Conservation (phyloP, 495 filamentous ascomycete genomes). For the Penicillium longicatenatum region DNA sequence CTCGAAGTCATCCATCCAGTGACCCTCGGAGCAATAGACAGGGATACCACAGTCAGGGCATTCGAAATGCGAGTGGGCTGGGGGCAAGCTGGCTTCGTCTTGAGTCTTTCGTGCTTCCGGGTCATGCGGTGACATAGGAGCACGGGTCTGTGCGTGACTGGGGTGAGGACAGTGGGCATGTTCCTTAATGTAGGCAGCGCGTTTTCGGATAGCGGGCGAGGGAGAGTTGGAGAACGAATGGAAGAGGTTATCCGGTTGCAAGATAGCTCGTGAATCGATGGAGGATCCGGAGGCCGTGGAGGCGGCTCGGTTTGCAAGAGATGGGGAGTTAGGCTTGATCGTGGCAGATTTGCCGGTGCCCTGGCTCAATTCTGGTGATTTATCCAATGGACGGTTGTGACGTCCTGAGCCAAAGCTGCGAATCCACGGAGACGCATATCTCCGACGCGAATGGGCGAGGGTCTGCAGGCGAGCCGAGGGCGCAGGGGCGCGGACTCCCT, state of each 20-base stretch:
- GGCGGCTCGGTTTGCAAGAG: slow-evolving; percentile 28
- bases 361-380: slow-evolving; percentile 19
- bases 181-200: slow-evolving; percentile 85
- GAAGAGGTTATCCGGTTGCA: slow-evolving; percentile 84
- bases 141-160: slow-evolving; percentile 69
- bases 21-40: slow-evolving; percentile 86
- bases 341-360: slow-evolving; percentile 9
- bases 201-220: slow-evolving; percentile 75
- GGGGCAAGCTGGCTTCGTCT: slow-evolving; percentile 52
- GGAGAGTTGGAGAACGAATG: slow-evolving; percentile 89
- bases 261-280: slow-evolving; percentile 49
- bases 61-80: slow-evolving; percentile 84
- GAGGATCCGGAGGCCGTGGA: slow-evolving; percentile 28
- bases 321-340: slow-evolving; percentile 7
- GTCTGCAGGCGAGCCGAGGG: slow-evolving; percentile 24
- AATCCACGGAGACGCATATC: slow-evolving; percentile 28
- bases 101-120: slow-evolving; percentile 59
- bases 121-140: slow-evolving; percentile 59
- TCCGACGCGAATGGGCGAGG: slow-evolving; percentile 27
- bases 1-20: slow-evolving; percentile 95
- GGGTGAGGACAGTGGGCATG: slow-evolving; percentile 92
- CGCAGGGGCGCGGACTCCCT: slow-evolving; percentile 24
- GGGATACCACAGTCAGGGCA: slow-evolving; percentile 97
- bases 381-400: slow-evolving; percentile 23
- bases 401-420: slow-evolving; percentile 37